Conservation (phyloP, 2,329 filamentous ascomycete genomes). For the Aspergillus neoniger region DNA sequence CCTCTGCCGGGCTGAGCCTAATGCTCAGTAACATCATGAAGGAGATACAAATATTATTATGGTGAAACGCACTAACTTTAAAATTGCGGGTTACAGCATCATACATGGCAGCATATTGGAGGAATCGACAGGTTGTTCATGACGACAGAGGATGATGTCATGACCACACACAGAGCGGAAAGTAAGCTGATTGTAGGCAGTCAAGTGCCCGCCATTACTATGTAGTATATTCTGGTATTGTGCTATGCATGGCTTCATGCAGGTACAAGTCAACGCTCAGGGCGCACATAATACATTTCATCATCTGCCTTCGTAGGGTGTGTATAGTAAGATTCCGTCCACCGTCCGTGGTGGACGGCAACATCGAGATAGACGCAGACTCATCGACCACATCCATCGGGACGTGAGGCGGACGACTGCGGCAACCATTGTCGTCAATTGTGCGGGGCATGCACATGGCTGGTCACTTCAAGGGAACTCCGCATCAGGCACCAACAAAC, state of each 20-base stretch:
- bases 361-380: not conserved
- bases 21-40: too few species aligned
- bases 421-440: not conserved
- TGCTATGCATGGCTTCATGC: not conserved
- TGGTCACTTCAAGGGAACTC: not conserved
- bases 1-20: too few species aligned
- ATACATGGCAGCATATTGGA: too few species aligned
- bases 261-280: constrained; percentile 2
- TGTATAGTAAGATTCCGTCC: not conserved
- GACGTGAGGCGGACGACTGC: not conserved
- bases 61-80: too few species aligned
- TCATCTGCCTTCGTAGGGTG: constrained; percentile 7
- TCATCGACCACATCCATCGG: not conserved
- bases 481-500: not conserved
- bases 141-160: too few species aligned
- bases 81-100: too few species aligned
- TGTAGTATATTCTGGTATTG: too few species aligned
- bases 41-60: too few species aligned
- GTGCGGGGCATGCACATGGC: not conserved
- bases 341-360: not conserved
- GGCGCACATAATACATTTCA: constrained; percentile 1
- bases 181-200: too few species aligned
- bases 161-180: too few species aligned
- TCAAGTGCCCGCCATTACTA: too few species aligned
- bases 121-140: too few species aligned